Evolutionary conservation across 306 rosid species (phyloP).

Genomic region (Leucaena leucocephala): DNA sequence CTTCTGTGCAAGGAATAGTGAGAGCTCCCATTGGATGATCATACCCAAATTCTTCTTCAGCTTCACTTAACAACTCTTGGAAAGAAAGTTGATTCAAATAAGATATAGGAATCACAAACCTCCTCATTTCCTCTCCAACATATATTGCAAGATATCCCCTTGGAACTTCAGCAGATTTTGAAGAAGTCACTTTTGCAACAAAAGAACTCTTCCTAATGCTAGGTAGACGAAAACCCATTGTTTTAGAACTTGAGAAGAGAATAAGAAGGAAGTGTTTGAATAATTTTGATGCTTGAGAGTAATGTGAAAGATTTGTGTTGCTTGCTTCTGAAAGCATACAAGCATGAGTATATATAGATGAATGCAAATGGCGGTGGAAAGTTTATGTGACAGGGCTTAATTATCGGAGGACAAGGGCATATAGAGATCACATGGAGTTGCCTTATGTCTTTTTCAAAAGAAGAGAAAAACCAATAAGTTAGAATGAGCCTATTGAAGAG

Average conservation of each 20-base stretch:
- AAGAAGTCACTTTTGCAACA: not conserved
- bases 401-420: too few species aligned
- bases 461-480: too few species aligned
- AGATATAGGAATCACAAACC: constrained; percentile 26
- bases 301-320: too few species aligned
- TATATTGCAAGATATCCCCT: constrained; percentile 27
- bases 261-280: too few species aligned
- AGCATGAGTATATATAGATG: not conserved
- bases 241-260: too few species aligned
- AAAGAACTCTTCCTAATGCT: not conserved
- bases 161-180: constrained; percentile 6
- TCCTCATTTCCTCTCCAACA: constrained; percentile 34
- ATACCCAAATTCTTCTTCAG: not conserved
- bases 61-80: not conserved
- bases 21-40: not conserved
- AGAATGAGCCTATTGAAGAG: too few species aligned
- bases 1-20: too few species aligned
- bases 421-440: not conserved
- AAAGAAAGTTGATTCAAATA: constrained; percentile 9
- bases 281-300: too few species aligned
- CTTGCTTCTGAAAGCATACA: not conserved
- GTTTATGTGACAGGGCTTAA: not conserved
- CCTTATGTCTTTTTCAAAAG: not conserved
- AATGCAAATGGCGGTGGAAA: not conserved
- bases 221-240: constrained; percentile 7